These are phyloP conservation scores for Talaromyces pinophilus DNA, from an alignment of 2,329 filamentous ascomycete genomes.

Conservation along the genomic window DNA sequence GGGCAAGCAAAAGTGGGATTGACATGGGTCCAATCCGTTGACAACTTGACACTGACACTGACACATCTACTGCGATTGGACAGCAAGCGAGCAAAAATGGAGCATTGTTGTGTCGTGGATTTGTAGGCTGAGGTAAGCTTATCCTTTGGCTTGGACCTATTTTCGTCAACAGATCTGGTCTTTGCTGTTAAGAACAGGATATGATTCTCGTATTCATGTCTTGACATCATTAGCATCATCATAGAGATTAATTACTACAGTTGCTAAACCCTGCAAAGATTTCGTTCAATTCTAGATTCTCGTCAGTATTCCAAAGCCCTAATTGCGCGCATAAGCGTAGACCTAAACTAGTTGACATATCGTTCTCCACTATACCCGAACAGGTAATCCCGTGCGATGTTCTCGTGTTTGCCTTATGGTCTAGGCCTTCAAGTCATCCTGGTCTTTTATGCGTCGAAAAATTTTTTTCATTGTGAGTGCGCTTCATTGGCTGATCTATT, in stretches of 20 bases:
- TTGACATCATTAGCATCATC: neutral
- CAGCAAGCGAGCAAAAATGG: neutral
- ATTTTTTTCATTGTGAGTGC: neutral
- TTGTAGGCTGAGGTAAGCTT: neutral
- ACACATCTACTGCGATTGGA: neutral
- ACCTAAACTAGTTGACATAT: neutral
- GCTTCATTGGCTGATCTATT: neutral
- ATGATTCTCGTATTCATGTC: neutral
- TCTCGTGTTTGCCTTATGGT: constrained; percentile 2
- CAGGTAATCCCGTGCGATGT: constrained; percentile 7
- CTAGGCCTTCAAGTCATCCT: constrained; percentile 1
- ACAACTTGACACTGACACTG: neutral
- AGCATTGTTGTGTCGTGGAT: too few species aligned
- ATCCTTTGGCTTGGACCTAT: neutral
- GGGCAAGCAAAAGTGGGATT: neutral
- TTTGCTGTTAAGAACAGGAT: neutral
- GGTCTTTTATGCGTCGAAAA: neutral
- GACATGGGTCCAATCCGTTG: neutral
- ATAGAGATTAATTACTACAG: neutral
- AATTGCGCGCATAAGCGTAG: neutral
- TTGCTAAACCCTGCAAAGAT: neutral
- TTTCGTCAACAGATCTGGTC: neutral
- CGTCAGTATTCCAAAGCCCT: neutral
- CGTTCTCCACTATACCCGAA: neutral
- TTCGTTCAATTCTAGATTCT: neutral